phyloP scores from a whole-genome alignment of 192 early-diverging fungal genomes.

The Anaeromyces robustus region DNA sequence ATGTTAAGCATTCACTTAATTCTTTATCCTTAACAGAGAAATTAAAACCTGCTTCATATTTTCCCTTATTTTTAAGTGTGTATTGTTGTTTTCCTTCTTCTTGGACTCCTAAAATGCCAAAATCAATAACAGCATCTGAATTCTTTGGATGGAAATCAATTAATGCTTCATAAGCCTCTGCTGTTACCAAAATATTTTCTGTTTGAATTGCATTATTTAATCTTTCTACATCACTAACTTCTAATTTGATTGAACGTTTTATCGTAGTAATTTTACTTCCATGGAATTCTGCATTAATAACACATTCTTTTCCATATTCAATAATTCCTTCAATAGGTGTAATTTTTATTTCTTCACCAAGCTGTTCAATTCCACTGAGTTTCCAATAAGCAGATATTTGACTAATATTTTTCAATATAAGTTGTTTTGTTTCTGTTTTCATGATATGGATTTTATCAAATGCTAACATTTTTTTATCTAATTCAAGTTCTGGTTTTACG shows the following conservation, averaged over 20 bases:
- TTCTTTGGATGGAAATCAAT: slow-evolving; percentile 48
- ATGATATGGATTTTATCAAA: slow-evolving; percentile 46
- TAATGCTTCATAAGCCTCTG: slow-evolving; percentile 47
- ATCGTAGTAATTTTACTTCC: slow-evolving; percentile 26
- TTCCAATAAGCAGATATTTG: slow-evolving; percentile 34
- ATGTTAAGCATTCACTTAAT: slow-evolving; percentile 24
- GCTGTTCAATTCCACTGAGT: slow-evolving; percentile 27
- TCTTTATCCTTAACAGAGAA: slow-evolving; percentile 35
- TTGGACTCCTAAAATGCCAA: slow-evolving; percentile 36
- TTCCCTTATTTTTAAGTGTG: slow-evolving; percentile 31
- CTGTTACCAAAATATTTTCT: slow-evolving; percentile 31
- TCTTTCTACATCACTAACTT: slow-evolving; percentile 24
- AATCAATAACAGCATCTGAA: slow-evolving; percentile 38
- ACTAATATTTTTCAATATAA: slow-evolving; percentile 35
- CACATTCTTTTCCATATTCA: slow-evolving; percentile 20
- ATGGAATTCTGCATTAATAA: slow-evolving; percentile 34
- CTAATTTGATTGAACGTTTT: slow-evolving; percentile 29
- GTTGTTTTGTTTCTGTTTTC: slow-evolving; percentile 29
- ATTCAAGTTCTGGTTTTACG: slow-evolving; percentile 40
- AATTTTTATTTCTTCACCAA: slow-evolving; percentile 43
- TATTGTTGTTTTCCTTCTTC: slow-evolving; percentile 34
- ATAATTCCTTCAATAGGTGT: slow-evolving; percentile 31
- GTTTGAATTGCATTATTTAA: slow-evolving; percentile 30
- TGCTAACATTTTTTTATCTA: slow-evolving; percentile 34
- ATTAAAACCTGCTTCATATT: slow-evolving; percentile 45